Percentiles rank a stretch among this genome's conserved stretches.
phyloP scores from a whole-genome alignment of 805 yeast species.

The Starmerella khaoyaiensis region DNA sequence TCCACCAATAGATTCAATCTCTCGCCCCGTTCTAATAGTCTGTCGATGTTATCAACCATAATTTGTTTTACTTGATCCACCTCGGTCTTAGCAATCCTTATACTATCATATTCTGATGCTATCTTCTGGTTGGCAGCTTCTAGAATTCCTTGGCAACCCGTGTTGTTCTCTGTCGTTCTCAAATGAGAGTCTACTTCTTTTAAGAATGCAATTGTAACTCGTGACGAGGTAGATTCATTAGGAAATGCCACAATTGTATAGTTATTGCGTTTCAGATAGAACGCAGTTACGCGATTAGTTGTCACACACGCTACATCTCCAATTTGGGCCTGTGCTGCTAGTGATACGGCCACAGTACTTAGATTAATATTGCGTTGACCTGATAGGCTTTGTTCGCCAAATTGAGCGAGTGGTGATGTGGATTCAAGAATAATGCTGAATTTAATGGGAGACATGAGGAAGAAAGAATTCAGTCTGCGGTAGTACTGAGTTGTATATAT shows the following conservation, averaged over 20 bases:
- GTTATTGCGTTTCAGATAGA: conserved; percentile 9
- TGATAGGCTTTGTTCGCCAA: not conserved
- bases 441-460: too few relatives aligned
- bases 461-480: too few relatives aligned
- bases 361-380: not conserved
- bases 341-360: conserved; percentile 15
- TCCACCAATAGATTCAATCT: conserved; percentile 57
- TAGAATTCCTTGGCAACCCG: conserved; percentile 11
- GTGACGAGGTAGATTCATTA: conserved; percentile 19
- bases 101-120: conserved; percentile 19
- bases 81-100: conserved; percentile 32
- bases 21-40: conserved; percentile 66
- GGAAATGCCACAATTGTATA: conserved; percentile 14
- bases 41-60: conserved; percentile 62
- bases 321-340: conserved; percentile 18
- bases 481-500: too few relatives aligned
- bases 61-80: conserved; percentile 51
- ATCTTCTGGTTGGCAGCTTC: conserved; percentile 6
- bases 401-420: conserved; percentile 3
- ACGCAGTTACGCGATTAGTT: conserved; percentile 13
- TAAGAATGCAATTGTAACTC: conserved; percentile 22
- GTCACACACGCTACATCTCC: conserved; percentile 17
- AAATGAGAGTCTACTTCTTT: conserved; percentile 15
- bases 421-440: conserved; percentile 7
- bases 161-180: not conserved